Conservation (phyloP, 2,329 filamentous ascomycete genomes). For the Pseudocercospora eumusae region DNA sequence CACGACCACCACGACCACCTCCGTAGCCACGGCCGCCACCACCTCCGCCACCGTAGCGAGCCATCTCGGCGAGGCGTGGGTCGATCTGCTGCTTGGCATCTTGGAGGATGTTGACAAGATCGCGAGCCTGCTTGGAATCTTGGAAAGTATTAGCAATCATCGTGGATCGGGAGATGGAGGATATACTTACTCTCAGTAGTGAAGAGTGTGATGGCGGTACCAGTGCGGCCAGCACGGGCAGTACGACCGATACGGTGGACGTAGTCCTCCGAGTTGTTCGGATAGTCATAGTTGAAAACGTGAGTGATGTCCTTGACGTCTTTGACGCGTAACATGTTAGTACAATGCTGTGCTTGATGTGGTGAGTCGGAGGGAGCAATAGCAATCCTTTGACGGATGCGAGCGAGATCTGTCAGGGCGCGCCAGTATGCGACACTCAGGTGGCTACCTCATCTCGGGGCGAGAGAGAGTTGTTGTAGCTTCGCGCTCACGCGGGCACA, state of each 20-base stretch:
- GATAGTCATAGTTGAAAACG: conserved; percentile 99
- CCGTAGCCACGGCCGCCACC: conserved; percentile 62
- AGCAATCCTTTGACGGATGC: conserved; percentile 57
- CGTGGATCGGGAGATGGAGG: conserved; percentile 23
- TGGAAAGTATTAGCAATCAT: conserved; percentile 38
- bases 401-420: conserved; percentile 42
- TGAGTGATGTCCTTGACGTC: conserved; percentile 99
- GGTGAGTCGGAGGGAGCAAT: conserved; percentile 47
- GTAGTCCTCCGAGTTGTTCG: conserved; percentile 80
- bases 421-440: conserved; percentile 35
- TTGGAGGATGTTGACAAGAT: conserved; percentile 86
- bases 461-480: conserved; percentile 22
- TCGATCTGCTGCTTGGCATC: conserved; percentile 99
- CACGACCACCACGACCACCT: conserved; percentile 42
- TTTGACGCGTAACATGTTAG: conserved; percentile 64
- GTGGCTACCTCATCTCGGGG: conserved; percentile 30
- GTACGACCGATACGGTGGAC: conserved; percentile 70
- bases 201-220: conserved; percentile 97
- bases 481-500: conserved; percentile 37
- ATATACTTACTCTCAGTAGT: conserved; percentile 88
- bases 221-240: conserved; percentile 76
- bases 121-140: conserved; percentile 73
- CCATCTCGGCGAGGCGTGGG: conserved; percentile 93
- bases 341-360: conserved; percentile 26
- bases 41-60: conserved; percentile 82